These are phyloP conservation scores for Yamadazyma olivae DNA, from an alignment of 805 yeast genomes.

Conservation along the genomic window DNA sequence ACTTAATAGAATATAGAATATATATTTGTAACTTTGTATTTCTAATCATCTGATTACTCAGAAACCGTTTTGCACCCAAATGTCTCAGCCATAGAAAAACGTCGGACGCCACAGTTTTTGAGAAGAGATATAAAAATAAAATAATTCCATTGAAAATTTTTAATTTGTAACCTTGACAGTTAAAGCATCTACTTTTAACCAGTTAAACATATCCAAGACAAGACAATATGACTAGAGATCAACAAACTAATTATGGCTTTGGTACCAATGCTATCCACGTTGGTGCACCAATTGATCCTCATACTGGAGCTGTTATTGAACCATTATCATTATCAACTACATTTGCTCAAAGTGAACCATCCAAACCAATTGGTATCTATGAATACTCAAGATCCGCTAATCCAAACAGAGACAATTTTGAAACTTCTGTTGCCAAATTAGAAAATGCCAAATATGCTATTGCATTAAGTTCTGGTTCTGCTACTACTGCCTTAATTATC, in stretches of 20 bases:
- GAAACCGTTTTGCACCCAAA: no score
- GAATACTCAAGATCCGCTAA: constrained; percentile 85
- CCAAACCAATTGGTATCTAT: constrained; percentile 71
- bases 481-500: constrained; percentile 72
- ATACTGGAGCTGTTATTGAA: constrained; percentile 84
- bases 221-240: constrained; percentile 37
- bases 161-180: no score
- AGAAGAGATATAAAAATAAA: not conserved
- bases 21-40: no score
- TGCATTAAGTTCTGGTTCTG: constrained; percentile 84
- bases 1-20: no score
- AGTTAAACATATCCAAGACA: no score
- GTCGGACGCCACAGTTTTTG: constrained; percentile 1
- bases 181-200: no score
- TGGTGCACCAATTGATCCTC: constrained; percentile 67
- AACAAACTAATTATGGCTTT: constrained; percentile 42
- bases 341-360: constrained; percentile 76
- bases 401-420: constrained; percentile 83
- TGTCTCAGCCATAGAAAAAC: no score
- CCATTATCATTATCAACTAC: constrained; percentile 84
- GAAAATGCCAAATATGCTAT: constrained; percentile 74
- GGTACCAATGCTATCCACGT: constrained; percentile 85
- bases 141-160: not conserved
- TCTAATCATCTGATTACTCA: no score
- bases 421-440: constrained; percentile 71